These are phyloP conservation scores for Melanomma pulvis-pyrius DNA, from an alignment of 495 filamentous ascomycete species.

Conservation along the genomic window DNA sequence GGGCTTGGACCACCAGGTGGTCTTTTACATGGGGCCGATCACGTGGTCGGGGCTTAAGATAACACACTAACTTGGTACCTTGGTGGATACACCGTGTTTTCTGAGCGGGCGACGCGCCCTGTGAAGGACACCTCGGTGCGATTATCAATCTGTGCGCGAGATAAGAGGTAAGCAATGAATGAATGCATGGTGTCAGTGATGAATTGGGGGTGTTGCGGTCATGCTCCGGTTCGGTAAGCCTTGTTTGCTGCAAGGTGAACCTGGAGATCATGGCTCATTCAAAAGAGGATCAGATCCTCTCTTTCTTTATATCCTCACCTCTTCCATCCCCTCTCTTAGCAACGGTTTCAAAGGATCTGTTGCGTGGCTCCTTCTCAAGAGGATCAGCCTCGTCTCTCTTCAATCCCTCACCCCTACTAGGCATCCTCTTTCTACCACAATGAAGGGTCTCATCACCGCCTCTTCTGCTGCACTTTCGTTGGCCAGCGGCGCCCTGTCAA, in stretches of 20 bases:
- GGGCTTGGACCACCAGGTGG: background rate
- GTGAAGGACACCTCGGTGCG: background rate
- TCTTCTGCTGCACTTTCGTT: constrained; percentile 13
- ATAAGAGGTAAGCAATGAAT: constrained; percentile 6
- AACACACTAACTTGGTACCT: background rate
- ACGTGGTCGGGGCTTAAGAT: background rate
- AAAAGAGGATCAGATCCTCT: background rate
- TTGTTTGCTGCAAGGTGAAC: background rate
- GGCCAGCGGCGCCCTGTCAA: background rate
- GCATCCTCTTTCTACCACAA: background rate
- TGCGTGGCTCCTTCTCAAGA: background rate
- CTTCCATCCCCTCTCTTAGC: background rate
- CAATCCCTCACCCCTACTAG: background rate
- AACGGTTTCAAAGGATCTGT: background rate
- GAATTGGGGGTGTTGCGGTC: background rate
- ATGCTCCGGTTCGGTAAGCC: background rate
- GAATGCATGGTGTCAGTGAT: background rate
- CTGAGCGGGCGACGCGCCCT: background rate
- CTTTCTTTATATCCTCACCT: background rate
- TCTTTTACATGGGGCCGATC: background rate
- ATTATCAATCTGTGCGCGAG: constrained; percentile 8
- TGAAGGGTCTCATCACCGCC: constrained; percentile 21
- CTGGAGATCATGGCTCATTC: background rate
- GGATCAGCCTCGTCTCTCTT: background rate
- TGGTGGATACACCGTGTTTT: background rate